A percentile compares a stretch with the other conserved stretches of the same genome.
These are phyloP conservation scores for Dryas alaskensis DNA, from an alignment of 306 rosid species.

Conservation along the genomic window DNA sequence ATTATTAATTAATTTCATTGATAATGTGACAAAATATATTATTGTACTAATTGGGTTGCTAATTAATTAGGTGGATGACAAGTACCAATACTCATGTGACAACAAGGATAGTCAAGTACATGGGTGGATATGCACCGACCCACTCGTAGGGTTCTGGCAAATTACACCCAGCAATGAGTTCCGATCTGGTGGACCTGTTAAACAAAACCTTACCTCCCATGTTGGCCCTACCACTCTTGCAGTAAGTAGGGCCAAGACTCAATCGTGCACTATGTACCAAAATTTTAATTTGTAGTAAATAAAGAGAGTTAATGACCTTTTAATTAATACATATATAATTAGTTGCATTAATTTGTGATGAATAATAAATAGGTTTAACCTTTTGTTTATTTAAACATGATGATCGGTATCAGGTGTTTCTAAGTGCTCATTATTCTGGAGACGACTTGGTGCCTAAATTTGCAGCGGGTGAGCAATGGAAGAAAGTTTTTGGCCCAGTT, in stretches of 20 bases:
- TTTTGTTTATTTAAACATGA: background rate
- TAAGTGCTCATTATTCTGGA: slow-evolving; percentile 51
- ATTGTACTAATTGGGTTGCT: background rate
- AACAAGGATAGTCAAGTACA: slow-evolving; percentile 38
- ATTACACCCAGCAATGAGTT: slow-evolving; percentile 34
- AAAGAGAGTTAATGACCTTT: too few species aligned
- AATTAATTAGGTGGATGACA: slow-evolving; percentile 43
- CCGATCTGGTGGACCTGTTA: slow-evolving; percentile 40
- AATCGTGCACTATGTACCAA: background rate
- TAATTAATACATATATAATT: too few species aligned
- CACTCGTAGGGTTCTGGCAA: slow-evolving; percentile 35
- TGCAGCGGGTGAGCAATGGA: slow-evolving; percentile 41
- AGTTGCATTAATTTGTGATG: too few species aligned
- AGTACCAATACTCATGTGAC: slow-evolving; percentile 45
- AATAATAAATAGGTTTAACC: too few species aligned
- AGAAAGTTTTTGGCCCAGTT: slow-evolving; percentile 52
- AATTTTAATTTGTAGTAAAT: too few species aligned
- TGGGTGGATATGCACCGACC: slow-evolving; percentile 44
- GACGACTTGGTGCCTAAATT: slow-evolving; percentile 45
- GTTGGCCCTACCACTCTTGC: slow-evolving; percentile 38
- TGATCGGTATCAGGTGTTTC: slow-evolving; percentile 31
- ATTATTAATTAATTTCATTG: too few species aligned
- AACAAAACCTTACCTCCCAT: slow-evolving; percentile 40
- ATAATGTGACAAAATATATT: too few species aligned
- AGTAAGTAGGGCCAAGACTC: slow-evolving; percentile 5